Evolutionary conservation across 805 yeast genomes (phyloP).

Genomic region (Pichia pseudocactophila): DNA sequence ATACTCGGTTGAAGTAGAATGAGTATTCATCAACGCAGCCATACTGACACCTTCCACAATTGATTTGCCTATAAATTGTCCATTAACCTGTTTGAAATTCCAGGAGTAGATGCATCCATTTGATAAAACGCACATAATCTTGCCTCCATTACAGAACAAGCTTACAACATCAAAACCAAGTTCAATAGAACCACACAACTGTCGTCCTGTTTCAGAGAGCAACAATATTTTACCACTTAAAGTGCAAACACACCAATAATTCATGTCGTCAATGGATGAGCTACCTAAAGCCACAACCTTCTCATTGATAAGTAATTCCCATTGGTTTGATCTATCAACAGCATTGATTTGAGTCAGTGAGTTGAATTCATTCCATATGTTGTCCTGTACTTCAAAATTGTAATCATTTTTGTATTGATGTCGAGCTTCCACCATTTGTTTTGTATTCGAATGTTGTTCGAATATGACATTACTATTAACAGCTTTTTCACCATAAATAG

Average conservation of each 20-base stretch:
- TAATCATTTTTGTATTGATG: constrained; percentile 9
- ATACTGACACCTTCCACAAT: constrained; percentile 38
- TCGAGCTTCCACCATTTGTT: constrained; percentile 17
- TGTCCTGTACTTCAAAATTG: constrained; percentile 18
- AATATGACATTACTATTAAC: constrained; percentile 26
- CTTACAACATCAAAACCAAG: constrained; percentile 39
- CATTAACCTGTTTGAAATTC: constrained; percentile 23
- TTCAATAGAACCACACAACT: constrained; percentile 40
- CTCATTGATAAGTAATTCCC: constrained; percentile 36
- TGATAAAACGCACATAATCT: constrained; percentile 38
- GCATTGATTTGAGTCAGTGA: constrained; percentile 22
- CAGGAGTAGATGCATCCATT: constrained; percentile 44
- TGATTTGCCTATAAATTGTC: constrained; percentile 18
- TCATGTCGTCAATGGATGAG: constrained; percentile 32
- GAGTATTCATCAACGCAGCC: constrained; percentile 43
- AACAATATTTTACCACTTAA: constrained; percentile 48
- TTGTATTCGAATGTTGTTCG: constrained; percentile 11
- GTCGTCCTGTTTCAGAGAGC: constrained; percentile 37
- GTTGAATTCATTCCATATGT: constrained; percentile 29
- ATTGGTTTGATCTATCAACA: constrained; percentile 14
- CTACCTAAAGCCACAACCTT: constrained; percentile 29
- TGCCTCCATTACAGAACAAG: constrained; percentile 27
- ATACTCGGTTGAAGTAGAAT: constrained; percentile 12
- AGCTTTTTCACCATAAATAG: constrained; percentile 24
- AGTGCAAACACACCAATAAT: constrained; percentile 49